Evolutionary conservation across 2,329 filamentous ascomycete species (phyloP), one percentile per base, ranked within the genome.

Genomic region (Phaeosphaeriaceae sp.): DNA sequence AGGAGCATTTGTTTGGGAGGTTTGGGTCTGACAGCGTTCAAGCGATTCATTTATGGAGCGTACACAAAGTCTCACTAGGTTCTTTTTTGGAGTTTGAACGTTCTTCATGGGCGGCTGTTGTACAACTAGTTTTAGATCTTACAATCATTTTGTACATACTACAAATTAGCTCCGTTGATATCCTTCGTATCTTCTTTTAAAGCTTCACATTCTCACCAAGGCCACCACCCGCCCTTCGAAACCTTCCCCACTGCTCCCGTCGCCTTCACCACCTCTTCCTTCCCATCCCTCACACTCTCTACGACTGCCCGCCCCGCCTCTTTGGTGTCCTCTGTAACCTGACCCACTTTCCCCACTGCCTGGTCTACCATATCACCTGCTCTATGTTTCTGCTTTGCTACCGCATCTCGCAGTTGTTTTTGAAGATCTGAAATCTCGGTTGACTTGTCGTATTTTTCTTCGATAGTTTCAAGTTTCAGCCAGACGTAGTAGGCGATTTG

Each of bases 401-500:
- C 54, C 35, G 56, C 63, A 13, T 58, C 53, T 34, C 51, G 55
- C 32, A 71, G 47, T 44, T 69, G 57, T 15, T 49, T 44, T 21
- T 65, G 63, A 41, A 69, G 30, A 18, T 54, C 53, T 12, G 37
- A 42, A 18, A 68, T 62, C 40, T 63, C 60, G 5, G 38, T 54
- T 13, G 47, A 46, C 34, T 82, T 83, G 36, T 85, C 78, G 16
- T 76, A 75, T 65, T 82, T 85, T 48, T 83, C 77, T 75, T 94
- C 90, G 45, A 89, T 81, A 28, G 83, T 82, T 72, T 92, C 89
- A 42, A 93, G 78, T 73, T 87, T 89, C 30, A 83, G 70, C 90
- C 90, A 94, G 12, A 76, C 76, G 77, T 84, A 90, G 74, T 92
- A 93, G 12, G 82, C 74, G n/a, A 89, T 63, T 74, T 94, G 90